Conservation (phyloP, 768 basidiomycete genomes). For the Phanerochaete carnosa region DNA sequence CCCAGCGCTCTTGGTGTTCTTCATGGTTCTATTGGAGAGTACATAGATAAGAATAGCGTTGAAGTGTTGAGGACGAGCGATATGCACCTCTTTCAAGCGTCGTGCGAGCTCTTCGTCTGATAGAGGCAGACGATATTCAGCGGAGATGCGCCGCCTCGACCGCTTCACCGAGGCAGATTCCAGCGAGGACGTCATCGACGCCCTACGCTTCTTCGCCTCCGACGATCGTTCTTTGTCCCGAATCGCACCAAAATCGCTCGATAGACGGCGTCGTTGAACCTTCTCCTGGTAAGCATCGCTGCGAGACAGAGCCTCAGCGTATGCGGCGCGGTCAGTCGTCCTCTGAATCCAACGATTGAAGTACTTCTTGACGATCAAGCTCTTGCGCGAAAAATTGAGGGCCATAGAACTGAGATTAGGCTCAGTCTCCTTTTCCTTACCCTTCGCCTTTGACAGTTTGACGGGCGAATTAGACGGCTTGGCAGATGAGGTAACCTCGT, state of each 20-base stretch:
- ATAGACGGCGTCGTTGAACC: conserved; percentile 33
- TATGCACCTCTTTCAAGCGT: conserved; percentile 64
- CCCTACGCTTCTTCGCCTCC: conserved; percentile 24
- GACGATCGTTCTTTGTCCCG: background rate
- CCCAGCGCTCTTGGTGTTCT: conserved; percentile 73
- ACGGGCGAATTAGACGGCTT: background rate
- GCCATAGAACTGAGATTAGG: conserved; percentile 8
- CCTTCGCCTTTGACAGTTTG: background rate
- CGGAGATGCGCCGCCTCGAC: conserved; percentile 34
- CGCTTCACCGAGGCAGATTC: conserved; percentile 29
- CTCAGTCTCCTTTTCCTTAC: conserved; percentile 7
- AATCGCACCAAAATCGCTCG: conserved; percentile 21
- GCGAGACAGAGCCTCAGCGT: conserved; percentile 57
- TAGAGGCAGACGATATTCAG: conserved; percentile 48
- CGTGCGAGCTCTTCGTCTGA: conserved; percentile 65
- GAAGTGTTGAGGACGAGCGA: background rate
- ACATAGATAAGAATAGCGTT: background rate
- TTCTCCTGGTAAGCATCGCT: conserved; percentile 62
- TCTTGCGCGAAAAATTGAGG: background rate
- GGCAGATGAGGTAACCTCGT: background rate
- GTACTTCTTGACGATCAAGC: conserved; percentile 34
- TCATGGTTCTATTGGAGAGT: conserved; percentile 56
- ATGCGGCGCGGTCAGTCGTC: conserved; percentile 42
- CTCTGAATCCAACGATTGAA: conserved; percentile 48
- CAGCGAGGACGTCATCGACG: conserved; percentile 7